Evolutionary conservation across 2,329 filamentous ascomycete species (phyloP).

Genomic region (Exserohilum turcica): DNA sequence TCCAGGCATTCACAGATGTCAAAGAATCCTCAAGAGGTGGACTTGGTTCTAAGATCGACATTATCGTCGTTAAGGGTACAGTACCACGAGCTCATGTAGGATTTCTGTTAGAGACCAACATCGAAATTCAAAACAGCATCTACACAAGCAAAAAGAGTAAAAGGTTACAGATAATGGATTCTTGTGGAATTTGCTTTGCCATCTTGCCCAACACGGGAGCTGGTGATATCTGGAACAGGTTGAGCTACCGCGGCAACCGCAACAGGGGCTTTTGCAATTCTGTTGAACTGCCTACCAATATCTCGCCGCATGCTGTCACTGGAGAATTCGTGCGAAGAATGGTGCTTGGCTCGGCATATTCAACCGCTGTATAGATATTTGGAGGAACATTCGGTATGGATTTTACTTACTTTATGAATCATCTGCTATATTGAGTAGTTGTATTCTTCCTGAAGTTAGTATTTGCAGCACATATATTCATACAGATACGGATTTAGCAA

Average conservation of each 20-base stretch:
- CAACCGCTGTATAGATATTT: background rate
- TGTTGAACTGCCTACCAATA: background rate
- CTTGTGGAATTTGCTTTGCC: conserved; percentile 3
- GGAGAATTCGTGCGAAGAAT: conserved; percentile 4
- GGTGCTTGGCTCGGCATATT: background rate
- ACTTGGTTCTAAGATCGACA: conserved; percentile 5
- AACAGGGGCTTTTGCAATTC: conserved; percentile 5
- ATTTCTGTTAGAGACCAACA: conserved; percentile 3
- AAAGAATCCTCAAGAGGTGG: conserved; percentile 4
- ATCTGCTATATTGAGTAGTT: background rate
- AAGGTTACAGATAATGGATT: background rate
- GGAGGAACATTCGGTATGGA: background rate
- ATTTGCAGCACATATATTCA: too few species aligned
- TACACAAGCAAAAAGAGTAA: background rate
- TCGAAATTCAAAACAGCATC: background rate
- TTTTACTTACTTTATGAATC: background rate
- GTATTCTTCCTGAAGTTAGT: too few species aligned
- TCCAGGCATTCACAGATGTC: conserved; percentile 5
- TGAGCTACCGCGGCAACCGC: background rate
- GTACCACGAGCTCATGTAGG: background rate
- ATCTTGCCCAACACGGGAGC: background rate
- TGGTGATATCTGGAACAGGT: background rate
- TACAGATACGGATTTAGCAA: too few species aligned
- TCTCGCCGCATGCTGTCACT: background rate
- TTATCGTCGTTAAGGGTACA: conserved; percentile 2